These are phyloP conservation scores for Collariella sp. DNA, from an alignment of 495 filamentous ascomycete species.

Conservation along the genomic window DNA sequence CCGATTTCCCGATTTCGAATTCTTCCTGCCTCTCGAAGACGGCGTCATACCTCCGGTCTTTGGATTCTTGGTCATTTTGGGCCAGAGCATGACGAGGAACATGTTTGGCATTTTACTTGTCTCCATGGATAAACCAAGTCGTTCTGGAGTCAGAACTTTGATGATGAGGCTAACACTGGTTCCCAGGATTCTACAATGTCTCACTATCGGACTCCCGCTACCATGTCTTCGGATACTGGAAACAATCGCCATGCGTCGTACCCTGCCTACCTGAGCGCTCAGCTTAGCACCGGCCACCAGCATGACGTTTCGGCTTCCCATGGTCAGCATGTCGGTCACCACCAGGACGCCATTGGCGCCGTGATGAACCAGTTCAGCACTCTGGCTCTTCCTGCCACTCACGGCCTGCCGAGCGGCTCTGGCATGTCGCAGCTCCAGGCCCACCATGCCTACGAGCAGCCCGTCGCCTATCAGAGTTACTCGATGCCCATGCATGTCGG, in stretches of 20 bases:
- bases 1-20: not conserved
- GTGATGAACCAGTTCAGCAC: slow-evolving; percentile 35
- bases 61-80: not conserved
- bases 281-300: slow-evolving; percentile 14
- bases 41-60: not conserved
- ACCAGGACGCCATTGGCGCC: slow-evolving; percentile 20
- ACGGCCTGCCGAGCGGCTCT: slow-evolving; percentile 14
- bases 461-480: slow-evolving; percentile 27
- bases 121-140: not conserved
- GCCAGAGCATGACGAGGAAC: no score
- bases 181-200: slow-evolving; percentile 11
- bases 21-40: not conserved
- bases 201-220: slow-evolving; percentile 18
- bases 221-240: slow-evolving; percentile 20
- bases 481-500: slow-evolving; percentile 26
- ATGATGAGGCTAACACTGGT: not conserved
- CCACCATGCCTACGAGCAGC: slow-evolving; percentile 30
- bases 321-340: slow-evolving; percentile 22
- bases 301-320: slow-evolving; percentile 19
- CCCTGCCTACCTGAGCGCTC: slow-evolving; percentile 19
- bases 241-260: slow-evolving; percentile 23
- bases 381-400: slow-evolving; percentile 27
- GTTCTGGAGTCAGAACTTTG: not conserved
- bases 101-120: no score
- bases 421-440: slow-evolving; percentile 19